Evolutionary conservation across 1,284 basidiomycete species (phyloP).

Genomic region (Puccinia horiana): DNA sequence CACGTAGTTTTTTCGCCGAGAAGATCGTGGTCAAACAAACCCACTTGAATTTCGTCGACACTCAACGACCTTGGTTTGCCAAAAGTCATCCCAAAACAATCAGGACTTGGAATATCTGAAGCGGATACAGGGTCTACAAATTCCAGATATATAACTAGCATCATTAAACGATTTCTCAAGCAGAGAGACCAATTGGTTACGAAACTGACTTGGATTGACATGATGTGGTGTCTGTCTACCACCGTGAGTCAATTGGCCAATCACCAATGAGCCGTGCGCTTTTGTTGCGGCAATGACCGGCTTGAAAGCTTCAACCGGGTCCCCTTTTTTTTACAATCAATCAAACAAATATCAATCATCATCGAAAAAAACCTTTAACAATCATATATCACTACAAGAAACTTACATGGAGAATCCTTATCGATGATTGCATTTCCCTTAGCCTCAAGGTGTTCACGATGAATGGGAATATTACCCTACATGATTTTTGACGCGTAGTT

Average conservation of each 20-base stretch:
- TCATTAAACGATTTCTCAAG: slow-evolving; percentile 47
- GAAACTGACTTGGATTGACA: slow-evolving; percentile 54
- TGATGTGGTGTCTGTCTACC: slow-evolving; percentile 58
- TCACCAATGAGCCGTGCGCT: slow-evolving; percentile 60
- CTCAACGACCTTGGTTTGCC: slow-evolving; percentile 56
- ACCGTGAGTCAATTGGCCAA: slow-evolving; percentile 62
- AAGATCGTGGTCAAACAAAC: background rate
- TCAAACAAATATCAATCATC: background rate
- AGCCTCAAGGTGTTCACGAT: slow-evolving; percentile 56
- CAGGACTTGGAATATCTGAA: slow-evolving; percentile 52
- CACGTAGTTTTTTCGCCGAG: background rate
- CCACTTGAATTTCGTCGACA: slow-evolving; percentile 56
- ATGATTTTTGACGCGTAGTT: slow-evolving; percentile 19
- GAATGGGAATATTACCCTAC: slow-evolving; percentile 57
- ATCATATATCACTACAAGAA: background rate
- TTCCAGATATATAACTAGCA: background rate
- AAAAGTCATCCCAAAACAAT: slow-evolving; percentile 19
- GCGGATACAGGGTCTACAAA: slow-evolving; percentile 53
- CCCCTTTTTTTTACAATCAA: slow-evolving; percentile 49
- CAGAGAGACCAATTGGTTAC: slow-evolving; percentile 55
- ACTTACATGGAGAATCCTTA: slow-evolving; percentile 27
- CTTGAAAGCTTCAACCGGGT: slow-evolving; percentile 58
- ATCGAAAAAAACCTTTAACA: background rate
- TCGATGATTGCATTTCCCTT: slow-evolving; percentile 57
- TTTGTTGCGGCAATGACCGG: slow-evolving; percentile 59